phyloP scores from a whole-genome alignment of 2,329 filamentous ascomycete genomes.

The Trichoderma simmonsii region DNA sequence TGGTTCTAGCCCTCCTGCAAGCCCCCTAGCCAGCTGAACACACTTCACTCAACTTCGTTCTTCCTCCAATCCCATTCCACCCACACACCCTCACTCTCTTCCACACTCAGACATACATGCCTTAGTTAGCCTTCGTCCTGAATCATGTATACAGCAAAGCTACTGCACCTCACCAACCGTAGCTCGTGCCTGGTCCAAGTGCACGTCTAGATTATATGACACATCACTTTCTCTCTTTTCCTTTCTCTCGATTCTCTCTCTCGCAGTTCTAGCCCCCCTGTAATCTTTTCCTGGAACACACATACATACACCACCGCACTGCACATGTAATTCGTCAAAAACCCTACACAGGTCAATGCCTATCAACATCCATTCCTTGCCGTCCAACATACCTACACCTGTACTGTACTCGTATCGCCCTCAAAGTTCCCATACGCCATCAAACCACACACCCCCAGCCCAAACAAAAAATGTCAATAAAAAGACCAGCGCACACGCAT shows the following conservation, averaged over 20 bases:
- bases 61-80: not conserved
- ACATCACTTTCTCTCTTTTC: not conserved
- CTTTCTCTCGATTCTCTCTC: not conserved
- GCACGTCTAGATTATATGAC: not conserved
- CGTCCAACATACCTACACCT: not conserved
- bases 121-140: not conserved
- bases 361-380: not conserved
- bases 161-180: not conserved
- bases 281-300: not conserved
- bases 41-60: not conserved
- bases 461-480: not conserved
- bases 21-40: conserved; percentile 1
- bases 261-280: not conserved
- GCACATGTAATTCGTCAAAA: not conserved
- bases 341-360: not conserved
- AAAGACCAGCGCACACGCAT: not conserved
- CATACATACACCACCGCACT: not conserved
- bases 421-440: not conserved
- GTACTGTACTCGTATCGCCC: too few species aligned
- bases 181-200: not conserved
- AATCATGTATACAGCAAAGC: not conserved
- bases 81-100: not conserved
- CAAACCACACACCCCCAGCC: not conserved
- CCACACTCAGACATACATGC: conserved; percentile 2
- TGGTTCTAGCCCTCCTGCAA: not conserved